Percentiles rank a stretch among this genome's conserved stretches.
Evolutionary conservation across 345 rosid species (phyloP).

Genomic region (Citrus cavaleriei): DNA sequence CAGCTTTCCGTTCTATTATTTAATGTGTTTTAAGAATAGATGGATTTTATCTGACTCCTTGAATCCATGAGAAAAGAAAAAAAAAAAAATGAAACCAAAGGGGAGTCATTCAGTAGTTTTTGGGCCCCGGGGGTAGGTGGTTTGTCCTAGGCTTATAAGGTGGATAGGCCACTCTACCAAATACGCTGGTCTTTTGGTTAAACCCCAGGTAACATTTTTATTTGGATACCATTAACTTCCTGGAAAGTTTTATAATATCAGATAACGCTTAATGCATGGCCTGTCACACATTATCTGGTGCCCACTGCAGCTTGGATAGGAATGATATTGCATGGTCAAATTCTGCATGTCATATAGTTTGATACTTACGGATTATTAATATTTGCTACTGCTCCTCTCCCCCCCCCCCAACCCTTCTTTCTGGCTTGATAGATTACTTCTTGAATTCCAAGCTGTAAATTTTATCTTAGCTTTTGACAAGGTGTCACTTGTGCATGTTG

Average conservation of each 20-base stretch:
- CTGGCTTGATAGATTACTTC: constrained; percentile 9
- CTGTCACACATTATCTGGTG: constrained; percentile 6
- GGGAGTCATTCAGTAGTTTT: neutral
- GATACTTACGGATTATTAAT: neutral
- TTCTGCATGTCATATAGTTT: neutral
- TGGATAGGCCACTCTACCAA: neutral
- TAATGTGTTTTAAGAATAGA: neutral
- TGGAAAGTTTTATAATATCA: neutral
- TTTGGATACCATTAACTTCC: neutral
- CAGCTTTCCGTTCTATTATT: neutral
- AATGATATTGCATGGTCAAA: neutral
- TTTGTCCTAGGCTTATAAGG: neutral
- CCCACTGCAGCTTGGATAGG: neutral
- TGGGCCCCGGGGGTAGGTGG: neutral
- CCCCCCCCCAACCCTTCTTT: neutral
- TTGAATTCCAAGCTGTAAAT: neutral
- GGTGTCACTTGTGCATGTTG: constrained; percentile 11
- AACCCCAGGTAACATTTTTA: neutral
- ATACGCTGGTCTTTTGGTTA: neutral
- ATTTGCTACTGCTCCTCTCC: neutral
- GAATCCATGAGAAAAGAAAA: neutral
- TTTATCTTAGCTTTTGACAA: constrained; percentile 4
- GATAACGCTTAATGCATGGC: neutral
- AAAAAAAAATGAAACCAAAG: neutral
- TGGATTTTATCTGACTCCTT: neutral